A percentile compares a stretch with the other conserved stretches of the same genome.
Conservation (phyloP, 208 protist species). For the Trichomonas gallinae region DNA sequence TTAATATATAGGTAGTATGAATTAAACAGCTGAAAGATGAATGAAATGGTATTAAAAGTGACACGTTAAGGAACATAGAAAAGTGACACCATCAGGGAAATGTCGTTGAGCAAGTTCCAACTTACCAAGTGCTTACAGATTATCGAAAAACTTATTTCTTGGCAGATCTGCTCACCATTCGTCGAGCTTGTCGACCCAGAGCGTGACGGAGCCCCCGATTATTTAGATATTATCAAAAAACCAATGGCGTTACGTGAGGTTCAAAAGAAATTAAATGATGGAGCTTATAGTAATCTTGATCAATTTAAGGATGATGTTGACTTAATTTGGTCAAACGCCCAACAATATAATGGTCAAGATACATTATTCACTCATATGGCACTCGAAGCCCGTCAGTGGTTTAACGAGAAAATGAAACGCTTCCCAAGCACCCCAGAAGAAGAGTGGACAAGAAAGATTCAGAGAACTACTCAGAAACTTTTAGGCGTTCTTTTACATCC, state of each 20-base stretch:
- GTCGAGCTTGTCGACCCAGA: not conserved
- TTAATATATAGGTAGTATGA: no score
- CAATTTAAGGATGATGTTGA: not conserved
- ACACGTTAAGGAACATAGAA: no score
- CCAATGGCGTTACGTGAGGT: not conserved
- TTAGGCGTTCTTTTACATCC: not conserved
- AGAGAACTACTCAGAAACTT: not conserved
- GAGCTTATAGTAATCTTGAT: not conserved
- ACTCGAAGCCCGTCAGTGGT: not conserved
- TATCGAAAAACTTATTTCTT: not conserved
- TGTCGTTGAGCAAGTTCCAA: not conserved
- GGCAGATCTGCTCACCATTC: not conserved
- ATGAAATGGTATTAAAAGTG: no score
- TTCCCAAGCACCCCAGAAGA: not conserved
- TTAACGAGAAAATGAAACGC: not conserved
- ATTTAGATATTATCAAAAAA: not conserved
- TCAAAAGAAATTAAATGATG: not conserved
- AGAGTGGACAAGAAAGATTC: slow-evolving; percentile 6
- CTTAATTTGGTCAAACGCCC: slow-evolving; percentile 4
- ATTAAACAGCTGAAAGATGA: no score
- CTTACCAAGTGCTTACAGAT: slow-evolving; percentile 11
- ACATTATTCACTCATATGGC: slow-evolving; percentile 18
- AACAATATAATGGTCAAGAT: not conserved
- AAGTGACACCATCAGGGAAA: not conserved
- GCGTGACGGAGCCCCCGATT: not conserved